phyloP scores from a whole-genome alignment of 2,329 filamentous ascomycete genomes.

The Epichloe uncinata region DNA sequence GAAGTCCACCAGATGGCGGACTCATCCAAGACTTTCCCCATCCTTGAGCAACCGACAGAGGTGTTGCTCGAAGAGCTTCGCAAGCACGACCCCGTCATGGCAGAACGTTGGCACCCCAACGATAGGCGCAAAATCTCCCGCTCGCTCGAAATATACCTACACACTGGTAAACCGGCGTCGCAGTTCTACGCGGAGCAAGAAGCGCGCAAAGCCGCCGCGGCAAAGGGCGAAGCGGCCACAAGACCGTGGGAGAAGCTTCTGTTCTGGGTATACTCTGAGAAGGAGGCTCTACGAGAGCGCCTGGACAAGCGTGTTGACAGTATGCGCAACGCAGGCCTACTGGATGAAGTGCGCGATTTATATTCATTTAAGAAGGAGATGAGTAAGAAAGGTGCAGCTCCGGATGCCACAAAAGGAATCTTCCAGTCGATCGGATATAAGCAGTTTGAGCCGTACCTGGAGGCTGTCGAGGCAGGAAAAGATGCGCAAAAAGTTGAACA shows the following conservation, averaged over 20 bases:
- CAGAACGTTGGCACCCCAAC: constrained; percentile 83
- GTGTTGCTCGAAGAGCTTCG: constrained; percentile 58
- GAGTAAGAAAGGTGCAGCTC: constrained; percentile 29
- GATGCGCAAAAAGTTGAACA: constrained; percentile 31
- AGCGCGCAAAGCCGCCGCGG: constrained; percentile 20
- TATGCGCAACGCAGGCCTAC: constrained; percentile 54
- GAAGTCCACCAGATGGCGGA: constrained; percentile 23
- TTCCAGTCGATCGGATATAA: constrained; percentile 97
- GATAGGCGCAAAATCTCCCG: constrained; percentile 81
- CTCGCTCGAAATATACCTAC: constrained; percentile 80
- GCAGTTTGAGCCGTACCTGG: constrained; percentile 65
- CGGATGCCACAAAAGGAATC: constrained; percentile 72
- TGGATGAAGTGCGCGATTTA: constrained; percentile 35
- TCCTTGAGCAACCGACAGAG: constrained; percentile 59
- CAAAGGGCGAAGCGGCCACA: constrained; percentile 10
- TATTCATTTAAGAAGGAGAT: constrained; percentile 25
- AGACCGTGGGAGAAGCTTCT: constrained; percentile 46
- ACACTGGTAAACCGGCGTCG: constrained; percentile 68
- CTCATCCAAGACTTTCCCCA: constrained; percentile 40
- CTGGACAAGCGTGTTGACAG: constrained; percentile 68
- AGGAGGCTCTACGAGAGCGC: constrained; percentile 51
- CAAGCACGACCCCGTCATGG: constrained; percentile 81
- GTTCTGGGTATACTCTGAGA: constrained; percentile 77
- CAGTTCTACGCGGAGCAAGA: constrained; percentile 76
- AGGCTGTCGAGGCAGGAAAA: constrained; percentile 24